Conservation (phyloP, 1,139 yeast species). For the Lodderomyces pseudojiufengensis region DNA sequence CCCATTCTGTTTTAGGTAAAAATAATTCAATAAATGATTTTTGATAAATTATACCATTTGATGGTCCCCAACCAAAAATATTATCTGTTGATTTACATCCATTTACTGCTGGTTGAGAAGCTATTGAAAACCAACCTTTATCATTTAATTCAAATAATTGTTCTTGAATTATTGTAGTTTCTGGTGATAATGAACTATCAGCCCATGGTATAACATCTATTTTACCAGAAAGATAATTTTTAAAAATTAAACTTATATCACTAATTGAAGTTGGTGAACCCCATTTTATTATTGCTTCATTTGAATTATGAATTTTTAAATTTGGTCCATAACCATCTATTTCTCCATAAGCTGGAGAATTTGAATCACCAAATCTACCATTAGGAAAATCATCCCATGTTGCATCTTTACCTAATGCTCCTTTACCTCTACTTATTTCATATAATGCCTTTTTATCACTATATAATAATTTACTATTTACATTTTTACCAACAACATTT, state of each 20-base stretch:
- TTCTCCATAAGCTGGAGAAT: conserved; percentile 97
- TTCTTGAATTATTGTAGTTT: conserved; percentile 89
- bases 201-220: conserved; percentile 88
- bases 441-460: conserved; percentile 52
- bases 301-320: conserved; percentile 65
- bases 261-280: conserved; percentile 65
- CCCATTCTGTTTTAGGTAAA: conserved; percentile 82
- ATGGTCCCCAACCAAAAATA: conserved; percentile 97
- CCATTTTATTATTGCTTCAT: conserved; percentile 73
- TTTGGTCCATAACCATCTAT: conserved; percentile 96
- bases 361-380: conserved; percentile 95
- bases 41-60: conserved; percentile 84
- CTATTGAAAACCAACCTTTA: conserved; percentile 77
- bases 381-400: conserved; percentile 99
- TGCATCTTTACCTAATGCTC: conserved; percentile 84
- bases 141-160: conserved; percentile 76
- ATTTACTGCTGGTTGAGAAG: conserved; percentile 93
- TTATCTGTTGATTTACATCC: conserved; percentile 74
- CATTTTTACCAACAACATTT: conserved; percentile 37
- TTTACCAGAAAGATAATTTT: conserved; percentile 70
- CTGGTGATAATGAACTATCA: conserved; percentile 78
- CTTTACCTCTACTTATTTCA: conserved; percentile 81
- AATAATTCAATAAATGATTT: conserved; percentile 86
- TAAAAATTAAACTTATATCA: conserved; percentile 69
- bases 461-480: conserved; percentile 25